phyloP scores from a whole-genome alignment of 1,284 basidiomycete species.

The Trichosporon coremiiforme region DNA sequence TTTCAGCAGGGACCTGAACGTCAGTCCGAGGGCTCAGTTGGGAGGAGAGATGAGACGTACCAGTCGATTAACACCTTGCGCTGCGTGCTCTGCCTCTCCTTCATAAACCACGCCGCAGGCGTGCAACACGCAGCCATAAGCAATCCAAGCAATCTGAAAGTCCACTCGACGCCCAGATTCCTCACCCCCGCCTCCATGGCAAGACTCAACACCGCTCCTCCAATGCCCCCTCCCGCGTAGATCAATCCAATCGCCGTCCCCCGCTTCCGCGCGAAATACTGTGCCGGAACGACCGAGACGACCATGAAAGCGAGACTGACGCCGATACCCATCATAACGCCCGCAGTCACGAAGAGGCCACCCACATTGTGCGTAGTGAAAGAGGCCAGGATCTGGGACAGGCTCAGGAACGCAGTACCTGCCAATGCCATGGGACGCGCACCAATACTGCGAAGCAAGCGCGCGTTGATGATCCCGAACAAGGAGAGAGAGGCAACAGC shows the following conservation, averaged over 20 bases:
- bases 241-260: slow-evolving; percentile 52
- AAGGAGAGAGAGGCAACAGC: slow-evolving; percentile 40
- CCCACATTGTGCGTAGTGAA: slow-evolving; percentile 37
- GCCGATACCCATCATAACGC: slow-evolving; percentile 38
- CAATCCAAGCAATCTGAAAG: slow-evolving; percentile 28
- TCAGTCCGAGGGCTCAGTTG: slow-evolving; percentile 12
- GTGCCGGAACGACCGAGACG: slow-evolving; percentile 30
- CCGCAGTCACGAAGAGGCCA: slow-evolving; percentile 37
- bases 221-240: slow-evolving; percentile 48
- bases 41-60: slow-evolving; percentile 17
- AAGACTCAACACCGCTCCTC: slow-evolving; percentile 48
- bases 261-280: slow-evolving; percentile 47
- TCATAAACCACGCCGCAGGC: slow-evolving; percentile 28
- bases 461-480: slow-evolving; percentile 46
- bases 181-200: slow-evolving; percentile 43
- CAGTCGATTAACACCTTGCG: slow-evolving; percentile 25
- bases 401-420: slow-evolving; percentile 38
- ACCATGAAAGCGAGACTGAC: slow-evolving; percentile 39
- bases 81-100: slow-evolving; percentile 18
- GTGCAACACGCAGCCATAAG: slow-evolving; percentile 20
- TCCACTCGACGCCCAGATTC: slow-evolving; percentile 35
- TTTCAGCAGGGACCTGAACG: slow-evolving; percentile 39
- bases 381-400: slow-evolving; percentile 41
- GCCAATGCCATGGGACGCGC: slow-evolving; percentile 37
- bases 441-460: slow-evolving; percentile 41